Conservation (phyloP, 768 basidiomycete genomes). For the Pulveroboletus sp. region DNA sequence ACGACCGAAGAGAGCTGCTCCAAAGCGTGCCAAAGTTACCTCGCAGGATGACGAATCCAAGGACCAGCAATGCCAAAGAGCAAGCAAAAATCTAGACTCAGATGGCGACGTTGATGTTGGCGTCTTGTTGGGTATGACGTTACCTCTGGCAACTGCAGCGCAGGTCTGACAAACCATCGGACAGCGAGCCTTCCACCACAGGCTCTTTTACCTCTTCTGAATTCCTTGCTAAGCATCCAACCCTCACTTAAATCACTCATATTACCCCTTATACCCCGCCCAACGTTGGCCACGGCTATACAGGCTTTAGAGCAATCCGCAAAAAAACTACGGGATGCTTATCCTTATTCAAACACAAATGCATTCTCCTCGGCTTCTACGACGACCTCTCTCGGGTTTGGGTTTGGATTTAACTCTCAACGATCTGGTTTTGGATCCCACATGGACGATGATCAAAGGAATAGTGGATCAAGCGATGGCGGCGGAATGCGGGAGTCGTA, state of each 20-base stretch:
- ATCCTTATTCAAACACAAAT: conserved; percentile 66
- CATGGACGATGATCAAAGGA: conserved; percentile 26
- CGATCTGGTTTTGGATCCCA: conserved; percentile 31
- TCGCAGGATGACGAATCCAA: conserved; percentile 29
- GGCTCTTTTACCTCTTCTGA: conserved; percentile 69
- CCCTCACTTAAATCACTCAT: conserved; percentile 69
- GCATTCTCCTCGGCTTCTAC: conserved; percentile 30
- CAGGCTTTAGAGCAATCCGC: conserved; percentile 65
- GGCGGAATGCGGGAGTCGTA: conserved; percentile 79
- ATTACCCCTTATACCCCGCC: conserved; percentile 78
- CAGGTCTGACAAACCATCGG: conserved; percentile 10
- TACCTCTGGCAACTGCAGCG: neutral
- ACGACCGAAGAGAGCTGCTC: conserved; percentile 61
- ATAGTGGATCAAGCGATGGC: conserved; percentile 25
- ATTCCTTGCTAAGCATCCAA: conserved; percentile 59
- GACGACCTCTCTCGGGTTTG: conserved; percentile 32
- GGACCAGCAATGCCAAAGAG: conserved; percentile 43
- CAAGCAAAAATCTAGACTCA: conserved; percentile 38
- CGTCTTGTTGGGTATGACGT: conserved; percentile 64
- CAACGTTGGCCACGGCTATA: conserved; percentile 69
- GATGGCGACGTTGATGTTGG: conserved; percentile 64
- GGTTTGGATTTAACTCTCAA: conserved; percentile 22
- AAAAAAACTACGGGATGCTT: conserved; percentile 73
- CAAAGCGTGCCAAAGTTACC: conserved; percentile 51
- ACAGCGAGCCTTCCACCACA: conserved; percentile 76